These are phyloP conservation scores for Botrytis hyacinthi DNA, from an alignment of 2,329 filamentous ascomycete genomes.

Conservation along the genomic window DNA sequence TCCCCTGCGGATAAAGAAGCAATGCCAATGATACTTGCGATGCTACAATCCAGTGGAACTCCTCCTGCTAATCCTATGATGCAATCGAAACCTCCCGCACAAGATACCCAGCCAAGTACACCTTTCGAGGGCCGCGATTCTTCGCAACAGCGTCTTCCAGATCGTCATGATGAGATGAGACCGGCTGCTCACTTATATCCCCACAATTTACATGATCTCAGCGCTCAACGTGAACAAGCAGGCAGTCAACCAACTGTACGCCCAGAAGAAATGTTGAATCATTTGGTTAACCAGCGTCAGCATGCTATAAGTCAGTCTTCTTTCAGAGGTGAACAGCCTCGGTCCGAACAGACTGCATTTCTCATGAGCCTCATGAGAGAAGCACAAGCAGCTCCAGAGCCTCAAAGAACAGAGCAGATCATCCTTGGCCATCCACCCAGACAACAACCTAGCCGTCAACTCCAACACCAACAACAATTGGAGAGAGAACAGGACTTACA, in stretches of 20 bases:
- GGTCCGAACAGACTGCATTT: constrained; percentile 70
- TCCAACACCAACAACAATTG: constrained; percentile 49
- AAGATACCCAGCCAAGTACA: constrained; percentile 47
- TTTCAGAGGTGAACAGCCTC: constrained; percentile 47
- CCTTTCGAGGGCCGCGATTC: constrained; percentile 47
- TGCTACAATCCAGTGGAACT: constrained; percentile 61
- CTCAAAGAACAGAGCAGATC: constrained; percentile 52
- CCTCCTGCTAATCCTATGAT: constrained; percentile 43
- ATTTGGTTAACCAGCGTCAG: constrained; percentile 59
- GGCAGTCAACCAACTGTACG: constrained; percentile 44
- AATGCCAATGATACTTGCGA: constrained; percentile 77
- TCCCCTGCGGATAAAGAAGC: constrained; percentile 72
- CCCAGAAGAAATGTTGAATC: constrained; percentile 60
- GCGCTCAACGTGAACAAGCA: constrained; percentile 45
- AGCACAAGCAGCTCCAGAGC: constrained; percentile 49
- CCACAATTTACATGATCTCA: constrained; percentile 50
- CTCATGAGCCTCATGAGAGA: constrained; percentile 78
- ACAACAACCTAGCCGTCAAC: constrained; percentile 37
- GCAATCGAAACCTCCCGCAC: constrained; percentile 37
- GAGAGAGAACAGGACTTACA: constrained; percentile 40
- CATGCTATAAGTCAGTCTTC: constrained; percentile 52
- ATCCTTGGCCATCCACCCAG: constrained; percentile 47
- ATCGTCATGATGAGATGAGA: constrained; percentile 36
- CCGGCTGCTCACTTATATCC: constrained; percentile 37
- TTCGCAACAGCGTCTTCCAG: constrained; percentile 42